phyloP scores from a whole-genome alignment of 495 filamentous ascomycete genomes.

The Staphylotrichum tortipilum region DNA sequence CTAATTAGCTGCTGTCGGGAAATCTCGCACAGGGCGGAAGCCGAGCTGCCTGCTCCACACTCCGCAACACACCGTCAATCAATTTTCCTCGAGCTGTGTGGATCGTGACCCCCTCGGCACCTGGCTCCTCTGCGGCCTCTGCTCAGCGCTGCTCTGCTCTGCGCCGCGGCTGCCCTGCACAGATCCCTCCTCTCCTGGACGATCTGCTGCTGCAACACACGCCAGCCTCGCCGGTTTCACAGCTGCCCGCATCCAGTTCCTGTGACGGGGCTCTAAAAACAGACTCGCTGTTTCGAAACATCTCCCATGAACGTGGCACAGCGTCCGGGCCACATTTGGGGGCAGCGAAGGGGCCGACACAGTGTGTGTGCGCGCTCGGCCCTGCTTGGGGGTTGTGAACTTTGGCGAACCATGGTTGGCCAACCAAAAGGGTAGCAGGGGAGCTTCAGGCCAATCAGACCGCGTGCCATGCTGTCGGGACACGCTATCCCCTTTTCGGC shows the following conservation, averaged over 20 bases:
- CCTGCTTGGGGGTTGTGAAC: not conserved
- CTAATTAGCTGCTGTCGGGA: not conserved
- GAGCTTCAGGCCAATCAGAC: not conserved
- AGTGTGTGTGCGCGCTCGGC: not conserved
- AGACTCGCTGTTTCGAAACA: constrained; percentile 8
- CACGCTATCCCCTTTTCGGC: constrained; percentile 3
- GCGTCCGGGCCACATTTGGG: constrained; percentile 1
- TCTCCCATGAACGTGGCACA: constrained; percentile 10
- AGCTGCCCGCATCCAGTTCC: too few relatives aligned
- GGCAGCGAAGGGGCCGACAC: not conserved
- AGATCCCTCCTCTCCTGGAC: too few relatives aligned
- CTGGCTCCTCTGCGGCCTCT: too few relatives aligned
- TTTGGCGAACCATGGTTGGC: not conserved
- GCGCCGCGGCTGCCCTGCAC: too few relatives aligned
- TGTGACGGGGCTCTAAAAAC: not conserved
- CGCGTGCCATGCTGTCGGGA: constrained; percentile 9
- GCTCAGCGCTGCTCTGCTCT: too few relatives aligned
- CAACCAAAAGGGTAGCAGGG: not conserved
- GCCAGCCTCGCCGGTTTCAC: not conserved
- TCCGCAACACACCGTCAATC: not conserved
- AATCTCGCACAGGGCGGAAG: not conserved
- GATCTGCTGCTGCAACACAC: not conserved
- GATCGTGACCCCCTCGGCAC: too few relatives aligned
- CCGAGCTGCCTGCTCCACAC: not conserved
- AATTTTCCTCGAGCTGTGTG: not conserved